Percentiles rank a stretch among this genome's conserved stretches.
Conservation (phyloP, 2,329 filamentous ascomycete genomes). For the Colletotrichum theobromicola region DNA sequence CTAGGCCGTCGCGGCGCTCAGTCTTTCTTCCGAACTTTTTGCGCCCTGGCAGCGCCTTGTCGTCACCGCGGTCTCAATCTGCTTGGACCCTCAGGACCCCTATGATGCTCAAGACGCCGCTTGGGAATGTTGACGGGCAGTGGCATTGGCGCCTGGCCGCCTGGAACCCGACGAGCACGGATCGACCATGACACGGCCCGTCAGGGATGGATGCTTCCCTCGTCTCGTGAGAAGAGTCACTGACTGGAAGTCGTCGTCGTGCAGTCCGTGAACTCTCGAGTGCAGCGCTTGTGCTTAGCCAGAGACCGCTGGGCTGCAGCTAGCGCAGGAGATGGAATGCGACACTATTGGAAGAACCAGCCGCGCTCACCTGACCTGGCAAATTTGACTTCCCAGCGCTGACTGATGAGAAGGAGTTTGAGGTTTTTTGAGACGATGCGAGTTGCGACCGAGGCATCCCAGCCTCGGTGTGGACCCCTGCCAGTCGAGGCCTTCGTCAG, state of each 20-base stretch:
- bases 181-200: constrained; percentile 3
- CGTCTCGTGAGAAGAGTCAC: not conserved
- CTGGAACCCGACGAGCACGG: not conserved
- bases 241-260: not conserved
- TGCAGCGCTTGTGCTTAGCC: not conserved
- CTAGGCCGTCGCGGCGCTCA: constrained; percentile 2
- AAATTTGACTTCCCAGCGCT: not conserved
- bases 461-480: constrained; percentile 12
- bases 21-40: not conserved
- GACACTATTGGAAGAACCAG: constrained; percentile 7
- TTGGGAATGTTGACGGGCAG: not conserved
- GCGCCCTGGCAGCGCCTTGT: constrained; percentile 9
- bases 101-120: not conserved
- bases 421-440: not conserved
- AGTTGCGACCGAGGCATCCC: not conserved
- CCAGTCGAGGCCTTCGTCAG: not conserved
- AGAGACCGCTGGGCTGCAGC: not conserved
- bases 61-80: constrained; percentile 10
- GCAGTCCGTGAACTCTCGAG: constrained; percentile 2
- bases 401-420: not conserved
- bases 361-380: constrained; percentile 8
- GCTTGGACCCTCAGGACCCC: constrained; percentile 2
- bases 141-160: not conserved
- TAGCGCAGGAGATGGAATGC: constrained; percentile 6
- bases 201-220: not conserved